Evolutionary conservation across 2,329 filamentous ascomycete species (phyloP), one percentile per base, ranked within the genome.

Genomic region (Intubia oerlemansii): DNA sequence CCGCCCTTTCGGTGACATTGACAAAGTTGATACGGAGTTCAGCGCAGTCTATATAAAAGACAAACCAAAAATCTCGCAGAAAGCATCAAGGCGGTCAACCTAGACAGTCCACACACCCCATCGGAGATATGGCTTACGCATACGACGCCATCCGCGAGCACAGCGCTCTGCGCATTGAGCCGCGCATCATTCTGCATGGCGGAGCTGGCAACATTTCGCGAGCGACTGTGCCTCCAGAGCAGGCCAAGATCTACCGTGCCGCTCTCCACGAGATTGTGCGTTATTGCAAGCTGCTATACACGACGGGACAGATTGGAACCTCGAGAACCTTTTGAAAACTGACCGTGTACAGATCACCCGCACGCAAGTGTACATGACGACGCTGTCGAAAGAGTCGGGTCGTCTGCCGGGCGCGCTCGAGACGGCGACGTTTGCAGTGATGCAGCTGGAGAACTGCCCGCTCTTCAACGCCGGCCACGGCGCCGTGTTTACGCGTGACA

Each of bases 401-500:
- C n/a, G n/a, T n/a, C n/a, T n/a, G n/a, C n/a, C n/a, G n/a, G n/a
- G n/a, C n/a, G 77, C 82, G 1, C 59, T 92, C 10, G 70, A 80
- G 31, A 64, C 70, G 1, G 80, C 79, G 2, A 73, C 74, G 2
- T 65, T 73, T 46, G 81, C 81, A 25, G 80, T 90, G 9, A 54
- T 58, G 1, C 59, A 73, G 16, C 64, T 92, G 11, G 82, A 92
- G 51, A 59, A 90, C 43, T 67, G 82, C 42, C 62, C 73, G 2
- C 63, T 90, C 5, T 91, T 88, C 61, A 92, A 92, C 52, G 70
- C 71, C 32, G 81, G 71, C 7, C 72, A 70, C 41, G 84, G 84
- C 30, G 78, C 81, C 28, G 81, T 91, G 13, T 92, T 90, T 49
- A 91, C 80, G 1, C 67, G 72, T 28, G 71, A 75, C 38, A 84